These are phyloP conservation scores for Populus tremula DNA, from an alignment of 345 rosid genomes.

Conservation along the genomic window DNA sequence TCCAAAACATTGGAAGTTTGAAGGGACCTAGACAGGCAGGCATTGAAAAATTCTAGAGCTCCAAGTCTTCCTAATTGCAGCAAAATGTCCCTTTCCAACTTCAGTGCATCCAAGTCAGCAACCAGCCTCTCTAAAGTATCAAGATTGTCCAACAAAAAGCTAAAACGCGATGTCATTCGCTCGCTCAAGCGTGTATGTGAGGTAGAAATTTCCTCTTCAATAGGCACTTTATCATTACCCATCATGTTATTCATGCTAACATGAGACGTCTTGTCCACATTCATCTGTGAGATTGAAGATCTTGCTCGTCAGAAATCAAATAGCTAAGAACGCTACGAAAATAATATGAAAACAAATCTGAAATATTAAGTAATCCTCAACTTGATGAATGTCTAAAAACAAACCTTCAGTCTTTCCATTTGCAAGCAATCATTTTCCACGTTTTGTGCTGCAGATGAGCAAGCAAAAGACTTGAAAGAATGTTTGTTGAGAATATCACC, in stretches of 20 bases:
- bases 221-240: slow-evolving; percentile 5
- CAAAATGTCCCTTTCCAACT: slow-evolving; percentile 61
- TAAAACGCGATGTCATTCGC: slow-evolving; percentile 35
- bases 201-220: slow-evolving; percentile 4
- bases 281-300: slow-evolving; percentile 32
- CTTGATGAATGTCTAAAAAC: background rate
- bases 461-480: slow-evolving; percentile 30
- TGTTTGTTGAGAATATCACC: slow-evolving; percentile 27
- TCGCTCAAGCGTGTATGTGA: slow-evolving; percentile 15
- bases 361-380: background rate
- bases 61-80: slow-evolving; percentile 64
- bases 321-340: background rate
- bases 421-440: slow-evolving; percentile 34
- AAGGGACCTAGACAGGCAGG: slow-evolving; percentile 40
- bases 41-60: slow-evolving; percentile 50
- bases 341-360: background rate
- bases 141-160: slow-evolving; percentile 65
- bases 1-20: slow-evolving; percentile 29
- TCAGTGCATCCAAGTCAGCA: slow-evolving; percentile 40
- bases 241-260: slow-evolving; percentile 4
- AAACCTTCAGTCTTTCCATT: slow-evolving; percentile 42
- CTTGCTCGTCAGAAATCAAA: background rate
- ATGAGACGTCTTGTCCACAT: slow-evolving; percentile 27
- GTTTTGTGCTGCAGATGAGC: slow-evolving; percentile 35
- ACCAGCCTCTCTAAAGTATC: slow-evolving; percentile 57